A percentile compares a stretch with the other conserved stretches of the same genome.
Evolutionary conservation across 1,284 basidiomycete genomes (phyloP).

Genomic region (Omphalotus olearius): DNA sequence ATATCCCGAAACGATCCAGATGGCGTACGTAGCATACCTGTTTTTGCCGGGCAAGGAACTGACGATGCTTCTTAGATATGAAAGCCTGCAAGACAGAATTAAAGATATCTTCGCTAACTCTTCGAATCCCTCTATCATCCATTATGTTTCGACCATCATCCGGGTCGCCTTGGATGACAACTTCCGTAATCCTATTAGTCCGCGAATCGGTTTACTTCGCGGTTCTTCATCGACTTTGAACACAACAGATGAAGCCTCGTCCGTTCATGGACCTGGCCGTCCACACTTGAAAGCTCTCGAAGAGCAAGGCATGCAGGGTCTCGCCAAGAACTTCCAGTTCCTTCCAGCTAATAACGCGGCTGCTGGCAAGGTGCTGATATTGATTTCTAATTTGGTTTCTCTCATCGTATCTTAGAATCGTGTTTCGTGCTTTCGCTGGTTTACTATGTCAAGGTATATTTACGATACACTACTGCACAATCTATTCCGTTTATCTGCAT

Average conservation of each 20-base stretch:
- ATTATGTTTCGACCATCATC: slow-evolving; percentile 72
- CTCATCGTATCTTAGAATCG: slow-evolving; percentile 37
- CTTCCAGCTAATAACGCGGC: slow-evolving; percentile 52
- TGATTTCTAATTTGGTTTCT: slow-evolving; percentile 64
- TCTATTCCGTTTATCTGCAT: slow-evolving; percentile 1
- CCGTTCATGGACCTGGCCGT: slow-evolving; percentile 36
- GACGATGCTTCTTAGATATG: slow-evolving; percentile 51
- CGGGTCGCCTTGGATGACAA: slow-evolving; percentile 56
- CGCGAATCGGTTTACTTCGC: slow-evolving; percentile 33
- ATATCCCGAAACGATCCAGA: slow-evolving; percentile 72
- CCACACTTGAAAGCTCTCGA: slow-evolving; percentile 56
- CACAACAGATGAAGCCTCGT: slow-evolving; percentile 50
- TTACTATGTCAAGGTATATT: not conserved
- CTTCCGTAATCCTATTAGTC: not conserved
- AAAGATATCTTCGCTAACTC: slow-evolving; percentile 74
- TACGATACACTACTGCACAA: slow-evolving; percentile 3
- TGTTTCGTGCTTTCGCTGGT: not conserved
- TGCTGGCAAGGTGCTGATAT: slow-evolving; percentile 64
- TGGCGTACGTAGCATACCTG: slow-evolving; percentile 52
- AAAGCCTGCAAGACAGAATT: slow-evolving; percentile 74
- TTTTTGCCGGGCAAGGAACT: slow-evolving; percentile 10
- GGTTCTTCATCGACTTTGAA: slow-evolving; percentile 64
- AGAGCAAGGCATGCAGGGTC: slow-evolving; percentile 66
- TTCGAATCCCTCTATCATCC: slow-evolving; percentile 68
- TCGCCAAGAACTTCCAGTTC: slow-evolving; percentile 67